A percentile compares a stretch with the other conserved stretches of the same genome.
phyloP scores from a whole-genome alignment of 805 yeast species.

The Kazachstania psychrophila region DNA sequence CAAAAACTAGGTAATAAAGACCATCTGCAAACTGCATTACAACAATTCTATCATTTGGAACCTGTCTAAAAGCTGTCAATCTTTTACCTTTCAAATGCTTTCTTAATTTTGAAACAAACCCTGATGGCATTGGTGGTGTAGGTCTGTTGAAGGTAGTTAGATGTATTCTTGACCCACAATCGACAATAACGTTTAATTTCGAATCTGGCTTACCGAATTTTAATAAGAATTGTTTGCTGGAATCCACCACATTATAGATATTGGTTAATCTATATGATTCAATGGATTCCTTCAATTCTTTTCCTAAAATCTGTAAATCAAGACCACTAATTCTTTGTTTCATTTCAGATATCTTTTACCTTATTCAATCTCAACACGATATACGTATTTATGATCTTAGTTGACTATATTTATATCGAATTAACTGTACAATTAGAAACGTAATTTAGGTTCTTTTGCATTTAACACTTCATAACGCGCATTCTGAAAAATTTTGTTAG shows the following conservation, averaged over 20 bases:
- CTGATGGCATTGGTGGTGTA: slow-evolving; percentile 72
- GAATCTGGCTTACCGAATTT: slow-evolving; percentile 81
- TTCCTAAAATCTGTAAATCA: slow-evolving; percentile 63
- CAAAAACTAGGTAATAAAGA: slow-evolving; percentile 63
- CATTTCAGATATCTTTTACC: no score
- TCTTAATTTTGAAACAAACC: slow-evolving; percentile 76
- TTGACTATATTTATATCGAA: no score
- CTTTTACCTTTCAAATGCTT: slow-evolving; percentile 79
- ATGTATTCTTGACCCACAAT: slow-evolving; percentile 79
- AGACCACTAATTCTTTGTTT: slow-evolving; percentile 82
- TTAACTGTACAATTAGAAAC: no score
- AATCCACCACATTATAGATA: slow-evolving; percentile 69
- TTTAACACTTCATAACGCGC: no score
- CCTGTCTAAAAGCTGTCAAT: slow-evolving; percentile 60
- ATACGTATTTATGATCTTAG: no score
- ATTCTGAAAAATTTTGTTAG: no score
- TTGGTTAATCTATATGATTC: slow-evolving; percentile 69
- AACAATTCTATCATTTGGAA: slow-evolving; percentile 72
- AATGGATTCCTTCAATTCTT: slow-evolving; percentile 52
- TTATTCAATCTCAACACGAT: no score
- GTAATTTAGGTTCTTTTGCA: no score
- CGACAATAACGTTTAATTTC: slow-evolving; percentile 64
- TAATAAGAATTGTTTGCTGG: slow-evolving; percentile 61
- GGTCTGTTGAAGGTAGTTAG: slow-evolving; percentile 74
- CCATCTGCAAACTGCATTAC: slow-evolving; percentile 85